These are phyloP conservation scores for Myriosclerotinia curreyana DNA, from an alignment of 2,329 filamentous ascomycete genomes.

Conservation along the genomic window DNA sequence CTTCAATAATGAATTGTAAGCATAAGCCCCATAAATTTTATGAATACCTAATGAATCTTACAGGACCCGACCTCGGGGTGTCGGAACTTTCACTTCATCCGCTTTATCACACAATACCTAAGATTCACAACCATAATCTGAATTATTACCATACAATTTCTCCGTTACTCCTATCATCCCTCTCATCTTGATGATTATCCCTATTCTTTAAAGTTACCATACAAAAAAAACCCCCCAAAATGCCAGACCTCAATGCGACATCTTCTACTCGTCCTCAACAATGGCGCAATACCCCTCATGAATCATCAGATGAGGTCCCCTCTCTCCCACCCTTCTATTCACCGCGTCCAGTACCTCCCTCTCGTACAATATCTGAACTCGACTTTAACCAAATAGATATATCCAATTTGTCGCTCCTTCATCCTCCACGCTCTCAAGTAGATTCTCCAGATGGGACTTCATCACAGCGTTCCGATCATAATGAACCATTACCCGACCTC, in stretches of 20 bases:
- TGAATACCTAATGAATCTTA: constrained; percentile 10
- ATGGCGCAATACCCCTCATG: constrained; percentile 25
- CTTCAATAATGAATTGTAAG: neutral
- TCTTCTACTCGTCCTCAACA: constrained; percentile 16
- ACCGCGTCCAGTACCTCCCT: constrained; percentile 39
- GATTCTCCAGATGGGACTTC: constrained; percentile 20
- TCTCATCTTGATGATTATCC: neutral
- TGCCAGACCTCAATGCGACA: constrained; percentile 26
- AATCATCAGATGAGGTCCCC: constrained; percentile 31
- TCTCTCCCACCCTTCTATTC: constrained; percentile 40
- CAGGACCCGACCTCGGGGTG: constrained; percentile 1
- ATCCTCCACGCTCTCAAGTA: constrained; percentile 20
- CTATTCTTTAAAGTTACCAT: neutral
- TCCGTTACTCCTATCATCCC: neutral
- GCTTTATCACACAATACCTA: neutral
- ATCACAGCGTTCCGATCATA: constrained; percentile 11
- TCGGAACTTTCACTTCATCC: neutral
- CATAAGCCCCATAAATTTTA: neutral
- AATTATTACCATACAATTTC: neutral
- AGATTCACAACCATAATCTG: neutral
- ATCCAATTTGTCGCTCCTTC: constrained; percentile 23
- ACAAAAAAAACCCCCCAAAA: constrained; percentile 15
- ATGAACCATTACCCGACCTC: constrained; percentile 45
- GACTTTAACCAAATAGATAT: constrained; percentile 33
- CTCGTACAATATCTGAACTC: constrained; percentile 39